A percentile compares a stretch with the other conserved stretches of the same genome.
These are phyloP conservation scores for Sordariomycetes sp. DNA, from an alignment of 2,329 filamentous ascomycete species.

Conservation along the genomic window DNA sequence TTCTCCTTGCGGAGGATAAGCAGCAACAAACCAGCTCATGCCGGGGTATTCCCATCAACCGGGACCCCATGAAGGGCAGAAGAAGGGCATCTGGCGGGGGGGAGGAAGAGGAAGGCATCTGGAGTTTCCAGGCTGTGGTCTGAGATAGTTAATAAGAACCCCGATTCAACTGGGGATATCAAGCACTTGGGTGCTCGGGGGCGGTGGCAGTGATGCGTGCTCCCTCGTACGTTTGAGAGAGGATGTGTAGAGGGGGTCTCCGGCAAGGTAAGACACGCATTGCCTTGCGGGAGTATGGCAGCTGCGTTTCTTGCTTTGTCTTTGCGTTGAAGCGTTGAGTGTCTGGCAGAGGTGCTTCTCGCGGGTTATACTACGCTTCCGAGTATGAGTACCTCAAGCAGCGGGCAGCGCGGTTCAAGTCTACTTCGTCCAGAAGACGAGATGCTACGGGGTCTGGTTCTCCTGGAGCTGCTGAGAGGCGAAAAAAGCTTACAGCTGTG, in stretches of 20 bases:
- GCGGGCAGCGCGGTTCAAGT: too few species aligned
- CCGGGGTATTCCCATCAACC: slow-evolving; percentile 10
- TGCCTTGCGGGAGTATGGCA: too few species aligned
- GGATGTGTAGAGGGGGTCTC: not conserved
- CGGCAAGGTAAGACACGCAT: too few species aligned
- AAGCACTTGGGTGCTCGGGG: not conserved
- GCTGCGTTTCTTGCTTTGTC: too few species aligned
- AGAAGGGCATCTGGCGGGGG: slow-evolving; percentile 2
- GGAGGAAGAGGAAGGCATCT: not conserved
- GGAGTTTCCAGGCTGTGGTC: not conserved
- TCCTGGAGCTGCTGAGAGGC: too few species aligned
- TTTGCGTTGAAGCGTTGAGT: too few species aligned
- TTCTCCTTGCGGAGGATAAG: slow-evolving; percentile 3
- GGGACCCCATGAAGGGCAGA: slow-evolving; percentile 7
- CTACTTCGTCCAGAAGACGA: too few species aligned
- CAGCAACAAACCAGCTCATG: slow-evolving; percentile 7
- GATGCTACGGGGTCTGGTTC: too few species aligned
- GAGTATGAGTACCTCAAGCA: too few species aligned
- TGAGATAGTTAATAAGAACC: slow-evolving; percentile 4
- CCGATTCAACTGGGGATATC: slow-evolving; percentile 5
- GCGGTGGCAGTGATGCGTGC: not conserved
- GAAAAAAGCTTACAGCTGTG: too few species aligned
- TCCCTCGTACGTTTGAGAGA: not conserved
- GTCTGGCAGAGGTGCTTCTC: too few species aligned
- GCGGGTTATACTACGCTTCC: too few species aligned